A percentile compares a stretch with the other conserved stretches of the same genome.
phyloP scores from a whole-genome alignment of 306 rosid species.

The Rosa persica region DNA sequence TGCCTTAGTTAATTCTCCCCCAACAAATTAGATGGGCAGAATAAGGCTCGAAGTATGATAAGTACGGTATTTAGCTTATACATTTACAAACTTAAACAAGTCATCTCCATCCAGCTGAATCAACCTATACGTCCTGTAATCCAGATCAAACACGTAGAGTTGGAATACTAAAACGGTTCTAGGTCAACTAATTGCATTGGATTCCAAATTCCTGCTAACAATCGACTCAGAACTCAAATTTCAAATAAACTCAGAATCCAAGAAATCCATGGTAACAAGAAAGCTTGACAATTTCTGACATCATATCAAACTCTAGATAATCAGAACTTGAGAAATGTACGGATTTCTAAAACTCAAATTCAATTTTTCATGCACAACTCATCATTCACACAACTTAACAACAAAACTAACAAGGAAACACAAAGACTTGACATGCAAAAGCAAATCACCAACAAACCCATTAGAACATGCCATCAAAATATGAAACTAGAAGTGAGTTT shows the following conservation, averaged over 20 bases:
- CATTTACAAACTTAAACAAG: not conserved
- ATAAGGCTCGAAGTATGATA: not conserved
- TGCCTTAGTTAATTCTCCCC: not conserved
- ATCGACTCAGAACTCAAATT: not conserved
- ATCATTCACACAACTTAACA: not conserved
- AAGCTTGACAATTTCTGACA: not conserved
- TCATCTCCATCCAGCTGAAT: slow-evolving; percentile 4
- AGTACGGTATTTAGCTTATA: not conserved
- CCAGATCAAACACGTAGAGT: not conserved
- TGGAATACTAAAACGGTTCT: not conserved
- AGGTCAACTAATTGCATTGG: not conserved
- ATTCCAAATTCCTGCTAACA: not conserved
- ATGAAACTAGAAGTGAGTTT: not conserved
- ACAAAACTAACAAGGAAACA: not conserved
- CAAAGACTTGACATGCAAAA: not conserved
- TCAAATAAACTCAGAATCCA: not conserved
- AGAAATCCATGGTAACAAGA: not conserved
- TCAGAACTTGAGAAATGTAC: not conserved
- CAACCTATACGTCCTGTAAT: not conserved
- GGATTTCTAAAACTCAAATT: not conserved
- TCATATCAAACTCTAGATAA: not conserved
- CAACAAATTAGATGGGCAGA: not conserved
- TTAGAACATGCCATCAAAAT: not conserved
- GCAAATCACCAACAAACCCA: not conserved
- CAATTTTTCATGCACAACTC: not conserved